Evolutionary conservation across 1,284 basidiomycete species (phyloP).

Genomic region (Ceratobasidium sp.): DNA sequence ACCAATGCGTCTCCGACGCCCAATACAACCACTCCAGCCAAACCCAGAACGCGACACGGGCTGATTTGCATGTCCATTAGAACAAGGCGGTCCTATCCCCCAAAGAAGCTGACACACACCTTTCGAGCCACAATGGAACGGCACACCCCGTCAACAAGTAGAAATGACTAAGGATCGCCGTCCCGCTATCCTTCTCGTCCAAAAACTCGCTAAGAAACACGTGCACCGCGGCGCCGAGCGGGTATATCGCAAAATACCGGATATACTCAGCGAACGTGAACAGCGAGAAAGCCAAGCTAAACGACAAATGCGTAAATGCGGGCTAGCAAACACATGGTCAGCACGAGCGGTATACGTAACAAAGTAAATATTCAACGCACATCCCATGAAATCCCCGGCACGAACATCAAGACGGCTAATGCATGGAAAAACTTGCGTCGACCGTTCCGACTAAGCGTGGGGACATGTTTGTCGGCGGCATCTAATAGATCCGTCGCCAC

Average conservation of each 20-base stretch:
- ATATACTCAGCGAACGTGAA: constrained; percentile 98
- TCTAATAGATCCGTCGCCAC: constrained; percentile 85
- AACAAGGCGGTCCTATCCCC: not conserved
- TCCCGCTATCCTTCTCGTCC: constrained; percentile 95
- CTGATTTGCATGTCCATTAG: constrained; percentile 58
- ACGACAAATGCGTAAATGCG: constrained; percentile 94
- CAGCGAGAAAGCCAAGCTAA: constrained; percentile 91
- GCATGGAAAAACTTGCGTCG: constrained; percentile 98
- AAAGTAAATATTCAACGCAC: constrained; percentile 66
- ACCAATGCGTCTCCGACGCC: constrained; percentile 96
- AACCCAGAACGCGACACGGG: constrained; percentile 77
- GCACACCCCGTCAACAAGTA: constrained; percentile 97
- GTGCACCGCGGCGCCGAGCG: constrained; percentile 93
- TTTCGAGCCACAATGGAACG: constrained; percentile 94
- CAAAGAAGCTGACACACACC: constrained; percentile 64
- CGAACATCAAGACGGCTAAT: constrained; percentile 94
- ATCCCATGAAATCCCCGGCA: constrained; percentile 93
- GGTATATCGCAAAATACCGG: constrained; percentile 98
- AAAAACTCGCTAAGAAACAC: constrained; percentile 98
- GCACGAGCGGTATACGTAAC: not conserved
- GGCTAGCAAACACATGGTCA: constrained; percentile 68
- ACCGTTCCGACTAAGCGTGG: constrained; percentile 93
- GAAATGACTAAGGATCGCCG: constrained; percentile 97
- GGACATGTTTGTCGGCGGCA: constrained; percentile 88
- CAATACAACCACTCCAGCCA: constrained; percentile 91